A percentile compares a stretch with the other conserved stretches of the same genome.
Evolutionary conservation across 768 basidiomycete species (phyloP).

Genomic region (Agaricus sinodeliciosus): DNA sequence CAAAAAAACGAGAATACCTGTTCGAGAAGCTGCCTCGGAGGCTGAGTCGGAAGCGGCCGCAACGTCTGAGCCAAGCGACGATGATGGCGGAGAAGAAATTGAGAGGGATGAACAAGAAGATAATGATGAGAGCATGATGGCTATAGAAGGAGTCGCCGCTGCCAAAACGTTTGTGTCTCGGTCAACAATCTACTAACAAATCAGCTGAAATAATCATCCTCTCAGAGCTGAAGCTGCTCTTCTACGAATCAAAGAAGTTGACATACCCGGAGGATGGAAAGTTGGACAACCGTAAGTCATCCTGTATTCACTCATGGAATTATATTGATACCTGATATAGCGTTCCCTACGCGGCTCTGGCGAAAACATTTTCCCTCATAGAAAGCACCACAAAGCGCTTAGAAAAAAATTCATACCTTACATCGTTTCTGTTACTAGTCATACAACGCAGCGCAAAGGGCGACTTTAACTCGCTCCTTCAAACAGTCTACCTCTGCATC

Average conservation of each 20-base stretch:
- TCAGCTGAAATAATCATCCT: constrained; percentile 2
- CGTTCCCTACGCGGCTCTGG: constrained; percentile 90
- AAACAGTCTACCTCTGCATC: constrained; percentile 93
- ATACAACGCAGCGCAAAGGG: constrained; percentile 78
- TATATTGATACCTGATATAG: constrained; percentile 30
- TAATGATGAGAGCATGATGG: constrained; percentile 18
- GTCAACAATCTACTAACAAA: not conserved
- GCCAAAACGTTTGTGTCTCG: constrained; percentile 51
- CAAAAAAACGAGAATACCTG: constrained; percentile 18
- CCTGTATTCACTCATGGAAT: not conserved
- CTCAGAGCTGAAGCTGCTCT: constrained; percentile 65
- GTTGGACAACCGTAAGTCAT: constrained; percentile 68
- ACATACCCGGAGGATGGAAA: constrained; percentile 79
- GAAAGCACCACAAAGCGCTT: constrained; percentile 93
- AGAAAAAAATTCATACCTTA: constrained; percentile 86
- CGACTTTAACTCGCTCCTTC: constrained; percentile 71
- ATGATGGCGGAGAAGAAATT: constrained; percentile 28
- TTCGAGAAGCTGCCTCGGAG: constrained; percentile 16
- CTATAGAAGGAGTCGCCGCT: constrained; percentile 32
- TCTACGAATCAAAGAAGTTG: constrained; percentile 58
- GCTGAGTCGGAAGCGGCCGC: constrained; percentile 19
- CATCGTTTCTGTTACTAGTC: constrained; percentile 82
- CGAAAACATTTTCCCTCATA: constrained; percentile 82
- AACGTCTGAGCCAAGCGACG: constrained; percentile 15
- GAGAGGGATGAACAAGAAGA: constrained; percentile 12